Base-by-base conservation (phyloP, 305 asterid genomes). In the Striga hermonthica region DNA sequence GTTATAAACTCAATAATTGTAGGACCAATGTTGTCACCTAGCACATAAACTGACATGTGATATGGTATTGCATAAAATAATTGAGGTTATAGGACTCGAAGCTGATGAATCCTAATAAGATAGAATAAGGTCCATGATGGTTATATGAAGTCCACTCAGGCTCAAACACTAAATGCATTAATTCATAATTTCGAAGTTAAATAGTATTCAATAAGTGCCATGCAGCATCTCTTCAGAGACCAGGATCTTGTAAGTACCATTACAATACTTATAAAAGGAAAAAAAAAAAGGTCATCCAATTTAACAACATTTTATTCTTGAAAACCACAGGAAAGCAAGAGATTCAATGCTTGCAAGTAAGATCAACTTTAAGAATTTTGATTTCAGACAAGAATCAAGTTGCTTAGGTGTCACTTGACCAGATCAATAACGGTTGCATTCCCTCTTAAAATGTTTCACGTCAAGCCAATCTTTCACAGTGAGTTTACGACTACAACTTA, bases 391-490 rank as follows among this genome's bases (percentile, higher is more conserved):
- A 22, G 31, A 22, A 2, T 22, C 31, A 22, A 22, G 2, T 22
- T 22, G 31, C 31, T 22, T 22, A 22, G 31, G 31, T 22, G 31
- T 22, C 31, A 22, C 2, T 22, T 22, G 31, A 22, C 31, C 31
- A 12, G 16, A 47, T 4, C n/a, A 47, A 48, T 7, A 0, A 48
- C 6, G 22, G 22, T 48, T 11, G 54, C 12, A 22, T 22, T 22
- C 34, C 41, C 60, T 22, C 59, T 53, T 53, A 11, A 48, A 31
- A 65, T n/a, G 10, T 6, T 58, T n/a, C 58, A 35, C 31, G 47
- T 11, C 35, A 55, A 50, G 10, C 66, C 49, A 12, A 61, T 59
- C 52, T 56, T 16, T 44, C 40, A 34, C 44, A 52, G 68, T 9
- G 52, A 60, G 44, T 52, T 43, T 60, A 57, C 31, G 12, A 44